A percentile compares a stretch with the other conserved stretches of the same genome.
Evolutionary conservation across 441 rosid species (phyloP).

Genomic region (Bocquillonia castaneifolia): DNA sequence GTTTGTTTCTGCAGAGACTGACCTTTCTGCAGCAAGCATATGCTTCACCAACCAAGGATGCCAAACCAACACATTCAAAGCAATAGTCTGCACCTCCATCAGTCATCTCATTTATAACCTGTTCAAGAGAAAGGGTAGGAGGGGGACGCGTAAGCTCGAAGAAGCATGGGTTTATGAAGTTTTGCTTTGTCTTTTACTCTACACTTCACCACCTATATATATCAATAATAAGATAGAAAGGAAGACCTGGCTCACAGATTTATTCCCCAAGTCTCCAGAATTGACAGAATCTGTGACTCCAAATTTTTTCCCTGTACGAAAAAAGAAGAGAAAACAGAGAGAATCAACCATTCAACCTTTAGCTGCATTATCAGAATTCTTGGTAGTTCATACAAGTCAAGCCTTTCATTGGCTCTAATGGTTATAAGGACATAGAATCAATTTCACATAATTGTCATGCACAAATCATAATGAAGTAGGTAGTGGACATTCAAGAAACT

Average conservation of each 20-base stretch:
- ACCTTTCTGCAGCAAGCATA: slow-evolving; percentile 77
- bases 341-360: not conserved
- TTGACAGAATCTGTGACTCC: slow-evolving; percentile 68
- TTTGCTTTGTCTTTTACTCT: too few species aligned
- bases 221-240: not conserved
- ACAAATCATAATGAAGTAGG: not conserved
- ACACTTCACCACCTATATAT: too few species aligned
- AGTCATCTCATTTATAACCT: slow-evolving; percentile 73
- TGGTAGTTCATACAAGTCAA: not conserved
- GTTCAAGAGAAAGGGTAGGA: slow-evolving; percentile 1
- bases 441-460: not conserved
- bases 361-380: not conserved
- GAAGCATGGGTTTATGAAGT: too few species aligned
- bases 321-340: not conserved
- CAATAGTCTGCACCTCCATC: slow-evolving; percentile 85
- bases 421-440: not conserved
- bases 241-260: slow-evolving; percentile 56
- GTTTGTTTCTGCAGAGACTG: not conserved
- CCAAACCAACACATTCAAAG: slow-evolving; percentile 75
- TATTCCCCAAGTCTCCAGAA: slow-evolving; percentile 39
- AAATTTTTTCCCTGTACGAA: slow-evolving; percentile 49
- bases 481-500: not conserved
- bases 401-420: not conserved
- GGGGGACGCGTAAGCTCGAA: not conserved
- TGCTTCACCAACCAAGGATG: slow-evolving; percentile 66